Percentiles rank a stretch among this genome's conserved stretches.
Evolutionary conservation across 1,284 basidiomycete genomes (phyloP).

Genomic region (Stygiomarasmius scandens): DNA sequence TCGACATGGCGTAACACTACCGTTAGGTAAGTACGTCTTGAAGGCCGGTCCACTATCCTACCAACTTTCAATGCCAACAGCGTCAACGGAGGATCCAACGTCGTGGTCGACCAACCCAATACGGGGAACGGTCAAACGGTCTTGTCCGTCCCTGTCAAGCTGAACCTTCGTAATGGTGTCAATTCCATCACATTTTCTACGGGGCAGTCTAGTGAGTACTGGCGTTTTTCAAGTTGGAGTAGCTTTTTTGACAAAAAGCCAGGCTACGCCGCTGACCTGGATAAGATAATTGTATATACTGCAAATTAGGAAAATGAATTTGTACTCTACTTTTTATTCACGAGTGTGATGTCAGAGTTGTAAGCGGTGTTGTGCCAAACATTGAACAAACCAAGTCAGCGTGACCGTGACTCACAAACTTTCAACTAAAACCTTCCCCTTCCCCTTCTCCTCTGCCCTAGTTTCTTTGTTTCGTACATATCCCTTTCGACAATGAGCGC

Average conservation of each 20-base stretch:
- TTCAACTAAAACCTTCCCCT: background rate
- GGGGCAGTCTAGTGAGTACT: slow-evolving; percentile 51
- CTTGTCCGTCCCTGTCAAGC: slow-evolving; percentile 58
- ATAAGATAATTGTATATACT: slow-evolving; percentile 63
- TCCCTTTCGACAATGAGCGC: slow-evolving; percentile 55
- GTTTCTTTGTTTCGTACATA: background rate
- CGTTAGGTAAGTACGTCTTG: slow-evolving; percentile 52
- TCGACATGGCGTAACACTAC: slow-evolving; percentile 61
- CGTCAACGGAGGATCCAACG: slow-evolving; percentile 57
- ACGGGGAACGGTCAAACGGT: slow-evolving; percentile 56
- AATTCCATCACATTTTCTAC: slow-evolving; percentile 56
- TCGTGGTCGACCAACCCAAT: slow-evolving; percentile 58
- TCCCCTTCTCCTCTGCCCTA: background rate
- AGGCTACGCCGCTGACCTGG: slow-evolving; percentile 64
- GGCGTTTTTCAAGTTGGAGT: background rate
- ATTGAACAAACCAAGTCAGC: too few relatives aligned
- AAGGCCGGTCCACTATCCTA: too few relatives aligned
- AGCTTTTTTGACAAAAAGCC: slow-evolving; percentile 1
- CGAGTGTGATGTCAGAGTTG: background rate
- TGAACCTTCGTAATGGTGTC: slow-evolving; percentile 50
- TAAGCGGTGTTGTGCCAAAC: background rate
- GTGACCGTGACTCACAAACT: background rate
- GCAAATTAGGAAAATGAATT: slow-evolving; percentile 23
- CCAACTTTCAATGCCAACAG: too few relatives aligned
- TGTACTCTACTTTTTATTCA: too few relatives aligned